phyloP scores from a whole-genome alignment of 1,139 yeast species.

The Hyphopichia buzzinii region DNA sequence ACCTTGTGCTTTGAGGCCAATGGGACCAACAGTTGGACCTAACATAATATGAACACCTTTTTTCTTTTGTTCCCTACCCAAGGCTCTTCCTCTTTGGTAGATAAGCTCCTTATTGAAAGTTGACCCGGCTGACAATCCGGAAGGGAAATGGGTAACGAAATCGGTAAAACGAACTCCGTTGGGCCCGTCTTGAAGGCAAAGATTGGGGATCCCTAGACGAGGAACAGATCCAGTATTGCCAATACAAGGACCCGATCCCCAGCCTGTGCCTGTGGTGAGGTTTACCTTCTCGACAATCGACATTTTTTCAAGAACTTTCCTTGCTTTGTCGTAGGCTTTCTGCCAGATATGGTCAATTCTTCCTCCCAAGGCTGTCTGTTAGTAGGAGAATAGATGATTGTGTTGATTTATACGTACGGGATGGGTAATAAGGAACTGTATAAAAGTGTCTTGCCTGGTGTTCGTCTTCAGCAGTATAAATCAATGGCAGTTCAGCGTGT shows the following conservation, averaged over 20 bases:
- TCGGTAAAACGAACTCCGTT: constrained; percentile 62
- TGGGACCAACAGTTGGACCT: constrained; percentile 66
- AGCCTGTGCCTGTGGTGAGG: constrained; percentile 64
- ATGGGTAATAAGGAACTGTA: constrained; percentile 33
- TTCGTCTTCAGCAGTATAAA: constrained; percentile 24
- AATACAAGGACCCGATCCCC: constrained; percentile 63
- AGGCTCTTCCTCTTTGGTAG: constrained; percentile 53
- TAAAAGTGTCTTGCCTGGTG: constrained; percentile 25
- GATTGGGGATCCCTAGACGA: constrained; percentile 52
- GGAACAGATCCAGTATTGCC: constrained; percentile 65
- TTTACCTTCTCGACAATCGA: constrained; percentile 59
- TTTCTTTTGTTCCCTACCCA: constrained; percentile 53
- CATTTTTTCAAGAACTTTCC: constrained; percentile 52
- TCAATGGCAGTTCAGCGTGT: constrained; percentile 35
- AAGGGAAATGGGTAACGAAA: constrained; percentile 55
- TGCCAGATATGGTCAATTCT: constrained; percentile 51
- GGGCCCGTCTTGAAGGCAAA: constrained; percentile 67
- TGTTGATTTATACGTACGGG: constrained; percentile 26
- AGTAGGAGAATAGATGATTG: neutral
- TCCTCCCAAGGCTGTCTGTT: constrained; percentile 37
- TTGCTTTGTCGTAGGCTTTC: constrained; percentile 54
- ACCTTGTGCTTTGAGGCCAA: constrained; percentile 60
- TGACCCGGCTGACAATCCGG: constrained; percentile 58
- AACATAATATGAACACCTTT: constrained; percentile 62
- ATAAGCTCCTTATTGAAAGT: constrained; percentile 56